Evolutionary conservation across 352 stramenopile genomes (phyloP).

Genomic region (Stramenopiles sp.): DNA sequence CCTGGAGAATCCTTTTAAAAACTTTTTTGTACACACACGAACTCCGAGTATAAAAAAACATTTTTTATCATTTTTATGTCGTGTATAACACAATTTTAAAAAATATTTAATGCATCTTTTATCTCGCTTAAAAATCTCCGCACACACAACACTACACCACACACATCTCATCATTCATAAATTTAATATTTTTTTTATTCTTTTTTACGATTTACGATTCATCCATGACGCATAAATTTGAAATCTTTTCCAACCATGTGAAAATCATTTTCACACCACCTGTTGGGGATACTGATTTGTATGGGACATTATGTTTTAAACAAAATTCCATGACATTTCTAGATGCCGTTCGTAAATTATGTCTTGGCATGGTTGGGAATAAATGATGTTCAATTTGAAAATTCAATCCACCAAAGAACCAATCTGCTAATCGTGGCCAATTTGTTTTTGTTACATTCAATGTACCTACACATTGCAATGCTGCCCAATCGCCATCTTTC

Average conservation of each 20-base stretch:
- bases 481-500: slow-evolving; percentile 65
- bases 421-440: slow-evolving; percentile 71
- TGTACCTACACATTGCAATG: slow-evolving; percentile 93
- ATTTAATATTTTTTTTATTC: no score
- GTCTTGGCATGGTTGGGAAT: slow-evolving; percentile 42
- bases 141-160: no score
- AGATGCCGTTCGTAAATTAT: neutral
- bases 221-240: neutral
- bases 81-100: no score
- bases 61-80: no score
- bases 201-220: neutral
- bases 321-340: neutral
- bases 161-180: no score
- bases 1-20: no score
- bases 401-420: slow-evolving; percentile 92
- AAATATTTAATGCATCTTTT: no score
- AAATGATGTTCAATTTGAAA: slow-evolving; percentile 97
- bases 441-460: slow-evolving; percentile 82
- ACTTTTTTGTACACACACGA: no score
- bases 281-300: neutral
- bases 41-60: no score
- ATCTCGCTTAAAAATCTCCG: no score
- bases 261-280: neutral
- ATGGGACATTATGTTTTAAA: neutral
- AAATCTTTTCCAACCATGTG: neutral